These are phyloP conservation scores for Arachis stenosperma DNA, from an alignment of 306 rosid species.

Conservation along the genomic window DNA sequence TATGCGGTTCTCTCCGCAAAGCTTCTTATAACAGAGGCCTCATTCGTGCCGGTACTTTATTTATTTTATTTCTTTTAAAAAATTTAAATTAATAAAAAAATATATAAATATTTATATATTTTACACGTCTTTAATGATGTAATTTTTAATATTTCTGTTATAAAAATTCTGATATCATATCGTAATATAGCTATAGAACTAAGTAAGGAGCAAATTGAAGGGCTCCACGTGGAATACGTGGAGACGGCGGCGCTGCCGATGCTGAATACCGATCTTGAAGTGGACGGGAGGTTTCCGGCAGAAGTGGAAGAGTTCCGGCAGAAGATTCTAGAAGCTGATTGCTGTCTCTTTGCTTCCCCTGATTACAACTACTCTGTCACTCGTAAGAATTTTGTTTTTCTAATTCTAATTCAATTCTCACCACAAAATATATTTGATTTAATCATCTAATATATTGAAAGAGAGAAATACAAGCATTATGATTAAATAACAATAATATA, in stretches of 20 bases:
- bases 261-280: constrained; percentile 67
- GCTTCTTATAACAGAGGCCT: constrained; percentile 47
- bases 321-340: constrained; percentile 63
- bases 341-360: constrained; percentile 73
- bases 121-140: no score
- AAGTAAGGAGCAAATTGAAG: constrained; percentile 45
- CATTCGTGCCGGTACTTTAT: constrained; percentile 25
- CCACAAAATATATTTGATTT: no score
- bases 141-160: no score
- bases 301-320: constrained; percentile 62
- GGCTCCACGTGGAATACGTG: constrained; percentile 54
- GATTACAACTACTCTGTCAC: constrained; percentile 81
- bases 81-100: no score
- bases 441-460: no score
- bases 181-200: constrained; percentile 50
- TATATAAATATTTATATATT: no score
- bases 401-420: no score
- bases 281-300: constrained; percentile 53
- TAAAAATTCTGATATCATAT: no score
- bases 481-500: no score
- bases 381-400: constrained; percentile 36
- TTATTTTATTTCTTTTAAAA: no score
- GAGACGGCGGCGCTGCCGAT: constrained; percentile 67
- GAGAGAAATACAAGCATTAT: no score
- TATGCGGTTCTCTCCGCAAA: constrained; percentile 44